These are phyloP conservation scores for Wallacemonas rigidus DNA, from an alignment of 208 protist genomes.

Conservation along the genomic window DNA sequence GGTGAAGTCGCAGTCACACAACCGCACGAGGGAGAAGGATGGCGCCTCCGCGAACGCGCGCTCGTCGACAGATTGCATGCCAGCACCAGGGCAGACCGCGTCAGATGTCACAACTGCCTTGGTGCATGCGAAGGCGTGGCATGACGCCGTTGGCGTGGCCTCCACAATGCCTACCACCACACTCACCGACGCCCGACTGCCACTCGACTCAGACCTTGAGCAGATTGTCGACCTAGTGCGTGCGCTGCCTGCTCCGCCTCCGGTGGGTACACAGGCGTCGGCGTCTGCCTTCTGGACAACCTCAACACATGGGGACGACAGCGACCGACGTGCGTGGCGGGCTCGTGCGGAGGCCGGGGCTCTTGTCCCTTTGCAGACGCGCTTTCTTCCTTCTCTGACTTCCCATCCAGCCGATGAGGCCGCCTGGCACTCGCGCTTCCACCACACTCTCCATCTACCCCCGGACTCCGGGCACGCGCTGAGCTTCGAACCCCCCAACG, in stretches of 20 bases:
- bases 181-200: neutral
- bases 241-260: too few species aligned
- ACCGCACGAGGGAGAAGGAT: neutral
- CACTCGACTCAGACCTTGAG: too few species aligned
- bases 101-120: neutral
- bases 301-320: too few species aligned
- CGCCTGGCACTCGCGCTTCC: constrained; percentile 34
- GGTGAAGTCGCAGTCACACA: neutral
- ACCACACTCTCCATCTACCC: constrained; percentile 50
- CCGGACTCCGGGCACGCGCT: constrained; percentile 45
- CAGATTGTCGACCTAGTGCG: too few species aligned
- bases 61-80: neutral
- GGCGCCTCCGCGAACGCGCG: neutral
- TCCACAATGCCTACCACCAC: neutral
- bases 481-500: neutral
- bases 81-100: neutral
- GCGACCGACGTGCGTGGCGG: too few species aligned
- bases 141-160: constrained; percentile 6
- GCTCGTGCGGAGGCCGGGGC: too few species aligned
- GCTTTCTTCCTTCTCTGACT: neutral
- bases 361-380: too few species aligned
- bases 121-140: neutral
- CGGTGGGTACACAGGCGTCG: too few species aligned
- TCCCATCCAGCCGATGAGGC: neutral
- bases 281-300: too few species aligned